Percentiles rank a stretch among this genome's conserved stretches.
These are phyloP conservation scores for Penicillium sp. DNA, from an alignment of 2,329 filamentous ascomycete species.

Conservation along the genomic window DNA sequence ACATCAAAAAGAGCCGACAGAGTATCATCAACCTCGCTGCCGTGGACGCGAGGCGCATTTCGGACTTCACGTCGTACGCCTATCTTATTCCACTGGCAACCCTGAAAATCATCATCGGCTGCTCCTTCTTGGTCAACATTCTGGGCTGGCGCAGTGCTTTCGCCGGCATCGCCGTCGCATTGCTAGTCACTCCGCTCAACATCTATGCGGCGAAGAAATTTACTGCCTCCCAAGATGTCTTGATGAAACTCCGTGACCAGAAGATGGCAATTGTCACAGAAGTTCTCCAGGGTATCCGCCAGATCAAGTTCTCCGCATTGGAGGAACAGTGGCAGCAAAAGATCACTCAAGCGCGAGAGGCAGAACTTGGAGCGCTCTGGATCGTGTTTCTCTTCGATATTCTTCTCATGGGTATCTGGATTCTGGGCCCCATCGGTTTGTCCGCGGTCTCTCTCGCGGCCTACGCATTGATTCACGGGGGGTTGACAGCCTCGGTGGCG, in stretches of 20 bases:
- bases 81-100: conserved; percentile 58
- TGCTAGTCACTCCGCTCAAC: conserved; percentile 62
- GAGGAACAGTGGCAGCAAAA: conserved; percentile 69
- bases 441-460: conserved; percentile 64
- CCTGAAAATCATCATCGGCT: conserved; percentile 60
- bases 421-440: conserved; percentile 66
- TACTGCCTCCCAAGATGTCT: conserved; percentile 56
- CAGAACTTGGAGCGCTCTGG: conserved; percentile 63
- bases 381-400: conserved; percentile 59
- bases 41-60: conserved; percentile 65
- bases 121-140: conserved; percentile 60
- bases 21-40: conserved; percentile 69
- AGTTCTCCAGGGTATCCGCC: conserved; percentile 69
- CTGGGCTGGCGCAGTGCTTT: conserved; percentile 66
- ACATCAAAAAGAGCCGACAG: conserved; percentile 57
- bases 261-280: conserved; percentile 73
- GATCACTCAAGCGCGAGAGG: conserved; percentile 58
- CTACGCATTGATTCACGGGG: conserved; percentile 59
- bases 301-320: conserved; percentile 77
- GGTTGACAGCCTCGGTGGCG: conserved; percentile 64
- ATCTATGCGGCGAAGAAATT: conserved; percentile 61
- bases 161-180: conserved; percentile 59
- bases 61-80: conserved; percentile 62
- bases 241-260: conserved; percentile 71
- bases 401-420: conserved; percentile 61